These are phyloP conservation scores for Lachancea dasiensis DNA, from an alignment of 805 yeast genomes.

Conservation along the genomic window DNA sequence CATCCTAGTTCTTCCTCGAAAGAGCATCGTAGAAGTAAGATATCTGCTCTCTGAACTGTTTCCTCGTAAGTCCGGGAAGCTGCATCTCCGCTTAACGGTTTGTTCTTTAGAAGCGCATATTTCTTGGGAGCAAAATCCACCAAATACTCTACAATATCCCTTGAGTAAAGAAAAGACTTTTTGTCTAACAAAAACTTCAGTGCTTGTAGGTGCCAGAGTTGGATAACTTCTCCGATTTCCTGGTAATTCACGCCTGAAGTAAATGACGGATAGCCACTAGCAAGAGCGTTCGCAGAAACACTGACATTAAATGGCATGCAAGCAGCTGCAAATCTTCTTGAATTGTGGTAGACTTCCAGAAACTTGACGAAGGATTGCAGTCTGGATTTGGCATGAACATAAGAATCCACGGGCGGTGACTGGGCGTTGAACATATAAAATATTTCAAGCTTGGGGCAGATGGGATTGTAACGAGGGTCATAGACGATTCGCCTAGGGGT, in stretches of 20 bases:
- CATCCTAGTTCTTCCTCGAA: constrained; percentile 18
- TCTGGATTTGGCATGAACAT: constrained; percentile 18
- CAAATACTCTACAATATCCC: constrained; percentile 23
- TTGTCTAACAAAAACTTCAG: constrained; percentile 20
- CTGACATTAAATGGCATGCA: constrained; percentile 15
- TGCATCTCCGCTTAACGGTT: background rate
- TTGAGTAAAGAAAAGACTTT: constrained; percentile 24
- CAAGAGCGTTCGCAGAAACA: background rate
- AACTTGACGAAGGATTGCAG: constrained; percentile 20
- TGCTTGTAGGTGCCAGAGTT: constrained; percentile 25
- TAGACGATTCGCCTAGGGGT: constrained; percentile 22
- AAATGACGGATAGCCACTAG: constrained; percentile 9
- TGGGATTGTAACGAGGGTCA: constrained; percentile 23
- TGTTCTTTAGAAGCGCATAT: background rate
- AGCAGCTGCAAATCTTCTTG: constrained; percentile 19
- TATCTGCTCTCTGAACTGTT: constrained; percentile 14
- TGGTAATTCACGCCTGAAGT: constrained; percentile 12
- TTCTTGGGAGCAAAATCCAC: constrained; percentile 5
- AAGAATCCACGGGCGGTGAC: constrained; percentile 18
- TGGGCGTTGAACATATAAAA: constrained; percentile 25
- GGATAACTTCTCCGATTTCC: constrained; percentile 20
- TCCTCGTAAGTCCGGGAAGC: constrained; percentile 2
- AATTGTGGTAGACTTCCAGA: constrained; percentile 17
- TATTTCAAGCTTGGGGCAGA: constrained; percentile 21
- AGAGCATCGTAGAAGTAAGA: constrained; percentile 24